These are phyloP conservation scores for Fragaria nilgerrensis DNA, from an alignment of 306 rosid genomes.

Conservation along the genomic window DNA sequence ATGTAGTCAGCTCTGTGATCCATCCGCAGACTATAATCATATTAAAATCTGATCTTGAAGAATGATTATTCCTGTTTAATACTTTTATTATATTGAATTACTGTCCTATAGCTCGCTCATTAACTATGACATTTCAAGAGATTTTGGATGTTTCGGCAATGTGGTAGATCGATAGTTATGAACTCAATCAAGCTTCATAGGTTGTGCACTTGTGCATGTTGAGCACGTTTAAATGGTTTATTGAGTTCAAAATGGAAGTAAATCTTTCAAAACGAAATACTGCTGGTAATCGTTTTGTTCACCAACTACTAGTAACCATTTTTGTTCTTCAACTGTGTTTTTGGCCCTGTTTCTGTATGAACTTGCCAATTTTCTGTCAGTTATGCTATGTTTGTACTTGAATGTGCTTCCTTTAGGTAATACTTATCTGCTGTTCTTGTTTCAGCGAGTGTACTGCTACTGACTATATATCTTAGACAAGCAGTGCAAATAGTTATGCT, in stretches of 20 bases:
- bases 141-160: neutral
- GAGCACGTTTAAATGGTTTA: too few relatives aligned
- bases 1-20: neutral
- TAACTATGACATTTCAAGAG: neutral
- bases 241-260: neutral
- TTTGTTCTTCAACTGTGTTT: neutral
- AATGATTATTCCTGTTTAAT: neutral
- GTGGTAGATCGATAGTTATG: too few relatives aligned
- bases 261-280: neutral
- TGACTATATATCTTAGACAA: neutral
- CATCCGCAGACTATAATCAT: neutral
- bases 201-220: neutral
- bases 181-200: neutral
- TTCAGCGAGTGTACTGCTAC: neutral
- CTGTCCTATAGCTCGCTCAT: neutral
- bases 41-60: neutral
- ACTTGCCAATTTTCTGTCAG: too few relatives aligned
- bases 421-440: too few relatives aligned
- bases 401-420: neutral
- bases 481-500: neutral
- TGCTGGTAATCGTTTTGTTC: too few relatives aligned
- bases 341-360: neutral
- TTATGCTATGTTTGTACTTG: neutral
- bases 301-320: too few relatives aligned
- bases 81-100: neutral